Base-by-base conservation (phyloP, 345 rosid genomes). In the Triadica sebifera region DNA sequence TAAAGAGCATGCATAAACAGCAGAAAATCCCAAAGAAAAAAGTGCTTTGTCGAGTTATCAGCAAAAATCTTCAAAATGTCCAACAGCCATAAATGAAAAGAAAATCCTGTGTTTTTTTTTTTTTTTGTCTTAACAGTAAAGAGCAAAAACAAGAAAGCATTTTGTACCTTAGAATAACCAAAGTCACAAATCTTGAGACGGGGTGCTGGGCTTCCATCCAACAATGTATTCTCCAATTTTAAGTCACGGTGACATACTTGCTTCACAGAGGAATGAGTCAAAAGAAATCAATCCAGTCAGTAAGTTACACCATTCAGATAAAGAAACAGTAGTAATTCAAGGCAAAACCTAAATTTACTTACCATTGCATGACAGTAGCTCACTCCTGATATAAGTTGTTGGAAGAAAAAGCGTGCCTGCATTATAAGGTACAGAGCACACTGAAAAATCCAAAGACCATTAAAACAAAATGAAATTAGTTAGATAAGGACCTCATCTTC, bases 291-390 rank as follows among this genome's bases (percentile, higher is more conserved):
- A 67, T 29, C 39, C 52, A 29, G 34, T 29, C 34, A 29, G 47
- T 12, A 9, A 56, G 25, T 51, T 51, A 53, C 38, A 25, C 19
- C 67, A 22, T 62, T 38, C 8, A 19, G 62, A 29, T 6, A 58
- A n/a, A 53, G 37, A 15, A 59, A 75, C 53, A 53, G 12, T 16
- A 71, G 16, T 39, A 64, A 50, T 12, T 24, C 37, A 71, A 57
- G 22, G 22, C 12, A 56, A 43, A 56, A 58, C 71, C 41, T 12
- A 46, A 58, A 41, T 72, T 69, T 25, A 67, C 81, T 51, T 79
- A 93, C 99, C 99, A 91, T 95, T 12, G 96, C 93, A 78, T 95
- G 99, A 75, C 96, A 93, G 75, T 90, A 95, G 82, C 96, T 90
- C 77, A 95, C 93, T 72, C 99, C 97, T 20, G 96, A 95, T 71